Evolutionary conservation across 805 yeast genomes (phyloP).

Genomic region (Monosporozyma yasuniensis): DNA sequence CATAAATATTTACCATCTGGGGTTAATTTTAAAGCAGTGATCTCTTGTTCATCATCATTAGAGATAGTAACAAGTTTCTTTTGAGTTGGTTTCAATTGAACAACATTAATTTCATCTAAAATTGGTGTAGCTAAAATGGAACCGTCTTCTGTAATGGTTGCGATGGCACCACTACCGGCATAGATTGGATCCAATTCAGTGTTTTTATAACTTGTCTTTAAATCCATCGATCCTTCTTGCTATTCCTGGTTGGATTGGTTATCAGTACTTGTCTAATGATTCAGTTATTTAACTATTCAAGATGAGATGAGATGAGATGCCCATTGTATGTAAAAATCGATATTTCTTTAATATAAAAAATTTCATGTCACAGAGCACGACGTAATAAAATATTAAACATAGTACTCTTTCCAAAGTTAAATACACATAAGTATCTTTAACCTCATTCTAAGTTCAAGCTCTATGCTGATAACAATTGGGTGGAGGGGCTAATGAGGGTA

Average conservation of each 20-base stretch:
- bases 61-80: slow-evolving; percentile 45
- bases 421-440: background rate
- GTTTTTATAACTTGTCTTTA: slow-evolving; percentile 29
- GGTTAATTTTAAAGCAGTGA: slow-evolving; percentile 67
- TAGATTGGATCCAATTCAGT: slow-evolving; percentile 69
- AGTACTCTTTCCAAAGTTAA: background rate
- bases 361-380: background rate
- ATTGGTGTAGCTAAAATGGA: slow-evolving; percentile 67
- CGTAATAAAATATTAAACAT: no score
- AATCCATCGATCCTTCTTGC: slow-evolving; percentile 18
- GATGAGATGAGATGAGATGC: slow-evolving; percentile 4
- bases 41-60: slow-evolving; percentile 73
- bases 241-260: background rate
- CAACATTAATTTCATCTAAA: slow-evolving; percentile 64
- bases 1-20: slow-evolving; percentile 68
- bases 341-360: slow-evolving; percentile 1
- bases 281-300: background rate
- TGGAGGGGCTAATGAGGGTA: no score
- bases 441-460: background rate
- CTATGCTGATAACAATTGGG: no score
- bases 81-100: slow-evolving; percentile 44
- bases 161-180: slow-evolving; percentile 69
- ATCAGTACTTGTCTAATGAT: background rate
- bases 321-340: background rate
- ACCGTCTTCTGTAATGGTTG: slow-evolving; percentile 56